Percentiles rank a stretch among this genome's conserved stretches.
phyloP scores from a whole-genome alignment of 208 protist genomes.

The Acanthamoeba royreba region DNA sequence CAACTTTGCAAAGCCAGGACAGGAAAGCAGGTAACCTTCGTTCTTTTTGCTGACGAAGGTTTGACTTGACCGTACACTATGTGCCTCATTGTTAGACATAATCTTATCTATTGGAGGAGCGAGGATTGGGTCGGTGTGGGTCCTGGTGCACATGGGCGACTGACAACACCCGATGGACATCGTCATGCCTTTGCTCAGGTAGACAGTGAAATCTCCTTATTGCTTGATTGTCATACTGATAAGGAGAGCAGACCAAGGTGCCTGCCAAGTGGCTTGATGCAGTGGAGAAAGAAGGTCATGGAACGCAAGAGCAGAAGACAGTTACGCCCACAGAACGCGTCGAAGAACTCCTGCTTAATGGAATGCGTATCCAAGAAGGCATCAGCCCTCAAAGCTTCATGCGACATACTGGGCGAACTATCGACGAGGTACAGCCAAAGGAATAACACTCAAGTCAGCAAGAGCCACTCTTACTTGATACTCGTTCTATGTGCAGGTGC shows the following conservation, averaged over 20 bases:
- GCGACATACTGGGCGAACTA: neutral
- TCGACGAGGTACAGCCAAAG: neutral
- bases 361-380: conserved; percentile 38
- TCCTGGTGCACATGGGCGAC: conserved; percentile 39
- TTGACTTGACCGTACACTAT: neutral
- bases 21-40: neutral
- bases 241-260: neutral
- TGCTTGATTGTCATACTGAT: neutral
- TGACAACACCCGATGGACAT: neutral
- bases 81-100: conserved; percentile 22
- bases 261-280: neutral
- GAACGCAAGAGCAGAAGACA: neutral
- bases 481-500: neutral
- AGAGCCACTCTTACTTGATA: too few relatives aligned
- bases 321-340: neutral
- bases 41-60: neutral
- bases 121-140: conserved; percentile 64
- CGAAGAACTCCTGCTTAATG: conserved; percentile 45
- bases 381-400: conserved; percentile 1
- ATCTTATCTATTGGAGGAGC: conserved; percentile 61
- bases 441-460: neutral
- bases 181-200: neutral
- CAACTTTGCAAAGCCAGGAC: neutral
- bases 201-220: neutral
- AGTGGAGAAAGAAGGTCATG: neutral